A percentile compares a stretch with the other conserved stretches of the same genome.
phyloP scores from a whole-genome alignment of 2,329 filamentous ascomycete species.

The Didymella arachidicola region DNA sequence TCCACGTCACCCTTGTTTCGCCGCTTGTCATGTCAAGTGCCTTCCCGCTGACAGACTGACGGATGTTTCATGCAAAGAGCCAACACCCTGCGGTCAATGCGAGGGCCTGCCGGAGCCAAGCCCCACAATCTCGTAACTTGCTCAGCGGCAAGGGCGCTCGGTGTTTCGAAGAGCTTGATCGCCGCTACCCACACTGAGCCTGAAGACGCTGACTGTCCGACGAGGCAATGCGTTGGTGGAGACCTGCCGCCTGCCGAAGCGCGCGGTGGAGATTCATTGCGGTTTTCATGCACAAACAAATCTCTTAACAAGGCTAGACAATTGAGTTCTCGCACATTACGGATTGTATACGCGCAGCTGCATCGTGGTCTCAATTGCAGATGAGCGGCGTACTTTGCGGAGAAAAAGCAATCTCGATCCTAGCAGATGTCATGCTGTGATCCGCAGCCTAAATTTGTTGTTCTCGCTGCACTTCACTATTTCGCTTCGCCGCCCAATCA shows the following conservation, averaged over 20 bases:
- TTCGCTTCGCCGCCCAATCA: slow-evolving; percentile 20
- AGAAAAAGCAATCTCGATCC: slow-evolving; percentile 12
- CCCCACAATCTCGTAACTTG: slow-evolving; percentile 14
- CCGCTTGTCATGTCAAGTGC: slow-evolving; percentile 19
- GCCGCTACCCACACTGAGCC: slow-evolving; percentile 5
- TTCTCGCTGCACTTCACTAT: slow-evolving; percentile 22
- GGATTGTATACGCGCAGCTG: neutral
- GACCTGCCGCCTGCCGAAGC: slow-evolving; percentile 9
- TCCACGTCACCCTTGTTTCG: slow-evolving; percentile 10
- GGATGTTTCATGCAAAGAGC: slow-evolving; percentile 38
- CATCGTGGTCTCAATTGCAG: neutral
- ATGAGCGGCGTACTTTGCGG: neutral
- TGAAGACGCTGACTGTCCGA: neutral
- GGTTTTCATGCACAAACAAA: slow-evolving; percentile 5
- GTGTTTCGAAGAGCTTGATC: slow-evolving; percentile 14
- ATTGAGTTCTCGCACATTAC: neutral
- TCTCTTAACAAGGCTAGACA: neutral
- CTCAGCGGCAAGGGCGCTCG: slow-evolving; percentile 11
- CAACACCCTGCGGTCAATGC: slow-evolving; percentile 2
- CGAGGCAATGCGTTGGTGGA: slow-evolving; percentile 3
- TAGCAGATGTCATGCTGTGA: slow-evolving; percentile 3
- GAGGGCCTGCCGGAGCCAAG: slow-evolving; percentile 4
- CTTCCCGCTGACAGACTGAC: slow-evolving; percentile 27
- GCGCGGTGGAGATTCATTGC: slow-evolving; percentile 2
- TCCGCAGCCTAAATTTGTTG: slow-evolving; percentile 14